Base-by-base conservation (phyloP, 305 asterid species). In the Andrographis paniculata region DNA sequence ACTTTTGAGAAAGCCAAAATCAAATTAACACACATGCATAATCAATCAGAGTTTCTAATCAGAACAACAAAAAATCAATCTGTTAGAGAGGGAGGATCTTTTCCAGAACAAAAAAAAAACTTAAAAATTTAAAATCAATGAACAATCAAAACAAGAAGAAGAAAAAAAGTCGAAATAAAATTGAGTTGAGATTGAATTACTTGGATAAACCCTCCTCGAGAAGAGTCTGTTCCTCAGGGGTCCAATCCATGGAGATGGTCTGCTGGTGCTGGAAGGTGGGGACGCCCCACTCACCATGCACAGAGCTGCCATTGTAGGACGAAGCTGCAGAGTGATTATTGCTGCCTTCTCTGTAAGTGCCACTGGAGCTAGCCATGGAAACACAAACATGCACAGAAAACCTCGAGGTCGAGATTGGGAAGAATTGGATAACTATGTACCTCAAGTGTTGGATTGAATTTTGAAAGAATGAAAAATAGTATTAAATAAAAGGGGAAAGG, bases 221-320 rank as follows among this genome's bases (percentile, higher is more conserved):
- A 0, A 64, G 50, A 14, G 74, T 56, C 50, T 87, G 96, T 55
- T 87, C 96, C 30, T 87, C 95, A 5, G 73, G 78, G 14, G 82
- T 84, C 96, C 96, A 87, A 23, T 87, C 95, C 95, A 76, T 75
- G 28, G 94, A 76, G 56, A 87, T 72, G 20, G 67, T 76, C 53
- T 75, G 85, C 66, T 80, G 78, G 15, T 80, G 76, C 69, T 78
- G 87, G 41, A 83, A 87, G 63, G 75, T 78, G 22, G 89, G 86
- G 38, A 71, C 62, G 19, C 75, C 79, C 68, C 80, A 74, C 67
- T 66, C 71, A 64, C 77, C 81, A 64, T 68, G 73, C 68, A 71
- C 63, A 48, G 74, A 66, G 61, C 51, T 56, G 0, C 64, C 66
- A 66, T 62, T 69, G 66, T 60, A 61, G 9, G 61, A 51, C 6